Conservation (phyloP, 805 yeast genomes). For the Yarrowia porcina region DNA sequence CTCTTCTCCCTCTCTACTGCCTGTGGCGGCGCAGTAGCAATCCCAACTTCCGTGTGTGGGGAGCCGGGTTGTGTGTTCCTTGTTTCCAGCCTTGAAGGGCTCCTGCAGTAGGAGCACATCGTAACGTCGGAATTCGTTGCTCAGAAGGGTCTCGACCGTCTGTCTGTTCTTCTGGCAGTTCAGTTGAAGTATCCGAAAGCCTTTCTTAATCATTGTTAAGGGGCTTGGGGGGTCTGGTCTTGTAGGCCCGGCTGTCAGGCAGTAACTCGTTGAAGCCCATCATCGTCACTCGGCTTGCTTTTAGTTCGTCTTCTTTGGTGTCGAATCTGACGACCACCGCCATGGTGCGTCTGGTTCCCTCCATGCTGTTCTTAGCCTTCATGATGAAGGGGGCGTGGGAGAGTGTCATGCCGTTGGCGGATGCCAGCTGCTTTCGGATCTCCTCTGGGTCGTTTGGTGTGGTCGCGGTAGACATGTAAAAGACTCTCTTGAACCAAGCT, state of each 20-base stretch:
- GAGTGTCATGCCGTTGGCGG: neutral
- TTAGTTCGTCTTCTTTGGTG: neutral
- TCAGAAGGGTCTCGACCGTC: neutral
- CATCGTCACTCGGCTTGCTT: neutral
- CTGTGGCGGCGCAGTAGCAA: neutral
- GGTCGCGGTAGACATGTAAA: neutral
- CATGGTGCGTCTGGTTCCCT: neutral
- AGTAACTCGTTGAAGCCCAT: neutral
- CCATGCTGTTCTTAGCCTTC: neutral
- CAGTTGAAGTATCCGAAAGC: neutral
- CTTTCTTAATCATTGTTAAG: neutral
- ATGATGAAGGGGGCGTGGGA: neutral
- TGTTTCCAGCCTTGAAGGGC: neutral
- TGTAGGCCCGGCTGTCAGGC: neutral
- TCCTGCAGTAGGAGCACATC: neutral
- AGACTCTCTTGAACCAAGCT: neutral
- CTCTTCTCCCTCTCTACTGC: neutral
- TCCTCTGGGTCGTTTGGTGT: neutral
- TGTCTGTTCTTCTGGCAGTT: neutral
- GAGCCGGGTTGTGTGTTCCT: neutral
- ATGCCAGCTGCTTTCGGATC: neutral
- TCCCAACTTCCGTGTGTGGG: neutral
- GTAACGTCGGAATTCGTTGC: neutral
- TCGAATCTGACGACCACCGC: neutral
- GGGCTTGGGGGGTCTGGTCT: neutral